Evolutionary conservation across 2,329 filamentous ascomycete species (phyloP), one percentile per base, ranked within the genome.

Genomic region (Aspergillus thermomutatus): DNA sequence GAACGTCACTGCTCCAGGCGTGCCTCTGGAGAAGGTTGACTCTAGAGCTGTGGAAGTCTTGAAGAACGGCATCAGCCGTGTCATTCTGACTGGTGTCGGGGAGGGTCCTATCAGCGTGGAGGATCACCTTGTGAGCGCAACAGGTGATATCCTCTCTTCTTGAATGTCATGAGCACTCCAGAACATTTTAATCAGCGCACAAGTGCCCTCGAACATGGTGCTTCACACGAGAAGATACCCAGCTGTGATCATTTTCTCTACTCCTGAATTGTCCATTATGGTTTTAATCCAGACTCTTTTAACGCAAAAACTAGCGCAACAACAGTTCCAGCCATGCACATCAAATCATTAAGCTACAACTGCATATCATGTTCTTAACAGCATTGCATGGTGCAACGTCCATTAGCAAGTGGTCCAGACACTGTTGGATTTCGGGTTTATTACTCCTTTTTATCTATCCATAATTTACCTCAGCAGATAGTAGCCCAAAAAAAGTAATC

Each of bases 61-160:
- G 63, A 87, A 87, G 77, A 83, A 86, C 43, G 94, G 94, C 26
- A 87, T 99, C 4, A 91, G 88, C 75, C 85, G 92, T 61, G 87
- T 99, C 40, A 99, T 99, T 64, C 79, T 92, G 78, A 97, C 95
- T 1, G 83, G 88, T 52, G 94, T 99, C 46, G 94, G 94, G 1
- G 91, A 95, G 72, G 94, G 93, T 0, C 94, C 94, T 0, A 77
- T 88, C 62, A 90, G 85, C 80, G 90, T 91, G 4, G 83, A 93
- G 17, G 84, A 93, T 70, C 87, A 87, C 69, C 77, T 97, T 60
- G 83, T 95, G 59, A 84, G 83, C 61, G 87, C 87, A 70, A 82
- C 84, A 54, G 88, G 88, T 14, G 77, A 83, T 65, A 70, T 75
- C 53, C 61, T 75, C 58, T 62, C 60, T 51, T 40, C 49, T n/a